A percentile compares a stretch with the other conserved stretches of the same genome.
These are phyloP conservation scores for Daphne laureola DNA, from an alignment of 441 rosid species.

Conservation along the genomic window DNA sequence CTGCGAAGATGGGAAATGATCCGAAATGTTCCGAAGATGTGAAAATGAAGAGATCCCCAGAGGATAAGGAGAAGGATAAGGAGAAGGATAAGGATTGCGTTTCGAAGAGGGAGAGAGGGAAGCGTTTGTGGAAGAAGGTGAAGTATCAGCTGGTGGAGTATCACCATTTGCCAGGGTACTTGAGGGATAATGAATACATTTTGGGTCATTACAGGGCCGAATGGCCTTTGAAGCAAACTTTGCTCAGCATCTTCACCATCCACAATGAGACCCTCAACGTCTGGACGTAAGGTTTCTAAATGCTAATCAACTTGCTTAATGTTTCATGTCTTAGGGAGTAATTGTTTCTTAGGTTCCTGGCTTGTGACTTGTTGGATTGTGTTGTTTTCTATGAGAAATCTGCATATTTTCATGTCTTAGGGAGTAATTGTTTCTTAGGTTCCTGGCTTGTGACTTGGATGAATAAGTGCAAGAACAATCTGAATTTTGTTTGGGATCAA, in stretches of 20 bases:
- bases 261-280: slow-evolving; percentile 92
- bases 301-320: not conserved
- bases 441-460: no score
- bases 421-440: no score
- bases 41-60: slow-evolving; percentile 22
- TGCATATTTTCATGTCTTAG: no score
- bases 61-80: slow-evolving; percentile 30
- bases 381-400: no score
- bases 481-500: no score
- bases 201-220: slow-evolving; percentile 75
- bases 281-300: slow-evolving; percentile 68
- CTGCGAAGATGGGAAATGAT: slow-evolving; percentile 23
- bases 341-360: no score
- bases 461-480: no score
- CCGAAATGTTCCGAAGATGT: slow-evolving; percentile 12
- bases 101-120: slow-evolving; percentile 46
- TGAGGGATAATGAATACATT: slow-evolving; percentile 80
- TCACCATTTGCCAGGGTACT: slow-evolving; percentile 67
- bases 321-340: no score
- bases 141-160: slow-evolving; percentile 83
- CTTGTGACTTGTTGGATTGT: no score
- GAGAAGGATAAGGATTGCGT: slow-evolving; percentile 12
- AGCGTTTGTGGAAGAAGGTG: slow-evolving; percentile 73
- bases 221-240: slow-evolving; percentile 82
- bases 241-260: slow-evolving; percentile 70